Base-by-base conservation (phyloP, 495 filamentous ascomycete species). In the Penicillium paradoxum region DNA sequence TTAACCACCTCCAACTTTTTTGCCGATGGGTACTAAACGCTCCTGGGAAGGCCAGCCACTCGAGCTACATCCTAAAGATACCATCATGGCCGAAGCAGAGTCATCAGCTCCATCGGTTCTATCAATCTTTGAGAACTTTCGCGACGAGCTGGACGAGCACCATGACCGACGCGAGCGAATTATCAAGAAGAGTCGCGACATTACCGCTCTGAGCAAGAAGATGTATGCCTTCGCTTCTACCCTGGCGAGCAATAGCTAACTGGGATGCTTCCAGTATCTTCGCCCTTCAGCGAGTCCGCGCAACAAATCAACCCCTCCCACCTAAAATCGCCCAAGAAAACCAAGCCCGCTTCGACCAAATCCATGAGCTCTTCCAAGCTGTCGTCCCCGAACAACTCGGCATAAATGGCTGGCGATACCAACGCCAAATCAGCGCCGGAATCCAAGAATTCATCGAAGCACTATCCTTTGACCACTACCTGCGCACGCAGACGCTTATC, bases 141-240 rank as follows among this genome's bases (percentile, higher is more conserved):
- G 91, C 53, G 73, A 84, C 53, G 92, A 97, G 68, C 78, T 98
- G 6, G 95, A 97, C 63, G 84, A 90, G 68, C 92, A 98, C 64
- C 88, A 98, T 57, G 95, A 96, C 70, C 84, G 92, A 11, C 83
- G 93, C 32, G 91, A 96, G 69, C 81, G 87, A 22, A 80, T 96
- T 49, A 89, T 92, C 53, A 97, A 97, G 71, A 83, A 83, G 2
- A 90, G 87, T 13, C 76, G 92, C 36, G 93, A 97, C 71, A 86
- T 97, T 54, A 98, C 95, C 7, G 91, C 88, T 0, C 66, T 89
- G 36, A 96, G 90, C 72, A 98, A 98, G 79, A 97, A 97, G 76
- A 95, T 97, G 93, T 96, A 70, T 48, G 37, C 4, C 1, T 39
- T 30, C 41, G 14, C 42, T 19, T 13, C 3, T 18, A 15, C 42